Percentiles rank a stretch among this genome's conserved stretches.
Evolutionary conservation across 129 eudicot species (phyloP).

Genomic region (Flaveria bidentis): DNA sequence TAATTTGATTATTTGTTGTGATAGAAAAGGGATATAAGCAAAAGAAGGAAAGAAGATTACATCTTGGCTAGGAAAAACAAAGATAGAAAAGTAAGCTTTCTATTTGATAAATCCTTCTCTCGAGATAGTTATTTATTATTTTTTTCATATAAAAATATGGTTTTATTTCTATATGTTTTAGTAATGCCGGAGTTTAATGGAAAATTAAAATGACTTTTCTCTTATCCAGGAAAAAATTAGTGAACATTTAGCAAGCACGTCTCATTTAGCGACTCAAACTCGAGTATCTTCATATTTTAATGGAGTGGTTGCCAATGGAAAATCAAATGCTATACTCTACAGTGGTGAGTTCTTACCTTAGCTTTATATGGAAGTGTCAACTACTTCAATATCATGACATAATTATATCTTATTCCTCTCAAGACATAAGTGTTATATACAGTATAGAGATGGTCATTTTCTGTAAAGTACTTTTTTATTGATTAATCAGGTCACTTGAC

Average conservation of each 20-base stretch:
- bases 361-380: constrained; percentile 15
- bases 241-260: constrained; percentile 55
- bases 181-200: neutral
- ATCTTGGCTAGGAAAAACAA: constrained; percentile 57
- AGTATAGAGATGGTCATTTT: neutral
- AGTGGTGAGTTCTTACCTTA: constrained; percentile 45
- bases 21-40: constrained; percentile 76
- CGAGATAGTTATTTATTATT: neutral
- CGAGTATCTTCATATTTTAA: constrained; percentile 43
- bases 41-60: constrained; percentile 74
- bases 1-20: constrained; percentile 24
- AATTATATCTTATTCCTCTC: too few relatives aligned
- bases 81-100: constrained; percentile 63
- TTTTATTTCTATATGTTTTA: constrained; percentile 2
- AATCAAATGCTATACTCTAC: constrained; percentile 42
- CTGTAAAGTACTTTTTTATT: neutral
- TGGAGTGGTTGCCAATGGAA: constrained; percentile 41
- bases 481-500: neutral
- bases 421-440: neutral
- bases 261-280: constrained; percentile 45
- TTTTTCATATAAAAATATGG: neutral
- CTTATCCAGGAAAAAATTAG: constrained; percentile 54
- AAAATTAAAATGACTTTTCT: constrained; percentile 16
- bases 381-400: neutral
- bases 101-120: constrained; percentile 4